A percentile compares a stretch with the other conserved stretches of the same genome.
Conservation (phyloP, 75 land plant species). For the Pinus tabuliformis region DNA sequence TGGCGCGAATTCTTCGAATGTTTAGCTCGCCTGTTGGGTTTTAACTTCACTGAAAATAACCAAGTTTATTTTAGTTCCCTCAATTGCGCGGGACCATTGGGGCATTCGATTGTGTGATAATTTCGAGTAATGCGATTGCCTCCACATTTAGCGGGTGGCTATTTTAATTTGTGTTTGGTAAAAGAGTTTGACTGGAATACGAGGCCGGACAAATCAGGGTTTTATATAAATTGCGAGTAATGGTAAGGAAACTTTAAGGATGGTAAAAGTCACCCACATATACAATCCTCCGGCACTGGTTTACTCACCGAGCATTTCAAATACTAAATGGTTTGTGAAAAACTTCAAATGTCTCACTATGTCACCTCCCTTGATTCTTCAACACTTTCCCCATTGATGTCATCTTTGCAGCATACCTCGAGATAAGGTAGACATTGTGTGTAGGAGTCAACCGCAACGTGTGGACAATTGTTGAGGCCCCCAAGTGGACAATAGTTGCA, state of each 20-base stretch:
- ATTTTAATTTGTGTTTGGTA: too few species aligned
- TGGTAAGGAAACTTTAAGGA: neutral
- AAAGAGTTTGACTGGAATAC: too few species aligned
- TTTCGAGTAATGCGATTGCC: too few species aligned
- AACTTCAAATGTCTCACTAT: neutral
- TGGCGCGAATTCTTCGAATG: conserved; percentile 7
- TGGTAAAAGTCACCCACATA: neutral
- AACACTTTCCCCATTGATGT: neutral
- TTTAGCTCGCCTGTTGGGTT: neutral
- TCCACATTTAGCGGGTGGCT: too few species aligned
- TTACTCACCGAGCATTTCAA: neutral
- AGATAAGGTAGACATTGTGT: neutral
- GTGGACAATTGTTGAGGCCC: neutral
- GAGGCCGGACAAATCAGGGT: too few species aligned
- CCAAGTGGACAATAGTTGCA: neutral
- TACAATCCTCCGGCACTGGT: neutral
- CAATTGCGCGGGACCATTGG: too few species aligned
- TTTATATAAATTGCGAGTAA: too few species aligned
- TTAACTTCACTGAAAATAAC: too few species aligned
- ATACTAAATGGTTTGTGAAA: neutral
- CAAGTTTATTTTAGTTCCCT: too few species aligned
- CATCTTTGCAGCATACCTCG: neutral
- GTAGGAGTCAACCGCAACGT: too few species aligned
- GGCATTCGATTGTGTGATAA: too few species aligned
- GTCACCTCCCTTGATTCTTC: neutral